Conservation (phyloP, 23 red algal genomes). For the Gracilaria vermiculophylla region DNA sequence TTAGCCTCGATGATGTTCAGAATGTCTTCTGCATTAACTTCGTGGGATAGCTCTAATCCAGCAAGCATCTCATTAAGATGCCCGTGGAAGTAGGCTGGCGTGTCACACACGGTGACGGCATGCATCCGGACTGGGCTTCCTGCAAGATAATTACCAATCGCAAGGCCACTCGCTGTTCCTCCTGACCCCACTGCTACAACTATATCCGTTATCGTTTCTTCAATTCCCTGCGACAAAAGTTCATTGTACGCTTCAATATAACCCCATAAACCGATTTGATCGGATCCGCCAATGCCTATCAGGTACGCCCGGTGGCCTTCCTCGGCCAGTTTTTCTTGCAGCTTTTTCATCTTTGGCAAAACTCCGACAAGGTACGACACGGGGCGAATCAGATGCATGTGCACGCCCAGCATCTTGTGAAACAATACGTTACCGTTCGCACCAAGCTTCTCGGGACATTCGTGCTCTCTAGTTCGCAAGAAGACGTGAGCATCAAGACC, state of each 20-base stretch:
- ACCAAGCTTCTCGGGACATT: slow-evolving; percentile 8
- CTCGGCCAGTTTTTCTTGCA: slow-evolving; percentile 2
- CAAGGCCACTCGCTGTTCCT: slow-evolving; percentile 78
- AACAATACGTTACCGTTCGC: slow-evolving; percentile 50
- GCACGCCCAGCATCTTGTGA: slow-evolving; percentile 55
- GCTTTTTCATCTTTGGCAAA: slow-evolving; percentile 22
- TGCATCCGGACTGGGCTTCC: slow-evolving; percentile 26
- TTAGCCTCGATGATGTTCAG: slow-evolving; percentile 63
- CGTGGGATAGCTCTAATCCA: slow-evolving; percentile 12
- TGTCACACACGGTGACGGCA: slow-evolving; percentile 63
- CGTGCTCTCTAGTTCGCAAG: slow-evolving; percentile 28
- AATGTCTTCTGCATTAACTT: slow-evolving; percentile 29
- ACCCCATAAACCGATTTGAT: slow-evolving; percentile 73
- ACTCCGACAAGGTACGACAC: slow-evolving; percentile 33
- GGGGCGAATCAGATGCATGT: slow-evolving; percentile 63
- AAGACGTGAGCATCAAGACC: slow-evolving; percentile 64
- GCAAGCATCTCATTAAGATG: slow-evolving; percentile 65
- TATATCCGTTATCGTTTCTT: slow-evolving; percentile 42
- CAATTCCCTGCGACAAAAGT: slow-evolving; percentile 40
- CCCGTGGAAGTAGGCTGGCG: slow-evolving; percentile 48
- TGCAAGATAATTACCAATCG: slow-evolving; percentile 53
- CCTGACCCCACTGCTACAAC: slow-evolving; percentile 69
- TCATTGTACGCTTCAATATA: slow-evolving; percentile 69
- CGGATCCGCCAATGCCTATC: slow-evolving; percentile 76
- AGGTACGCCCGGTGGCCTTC: slow-evolving; percentile 36